These are phyloP conservation scores for Podospora appendiculata DNA, from an alignment of 495 filamentous ascomycete species.

Conservation along the genomic window DNA sequence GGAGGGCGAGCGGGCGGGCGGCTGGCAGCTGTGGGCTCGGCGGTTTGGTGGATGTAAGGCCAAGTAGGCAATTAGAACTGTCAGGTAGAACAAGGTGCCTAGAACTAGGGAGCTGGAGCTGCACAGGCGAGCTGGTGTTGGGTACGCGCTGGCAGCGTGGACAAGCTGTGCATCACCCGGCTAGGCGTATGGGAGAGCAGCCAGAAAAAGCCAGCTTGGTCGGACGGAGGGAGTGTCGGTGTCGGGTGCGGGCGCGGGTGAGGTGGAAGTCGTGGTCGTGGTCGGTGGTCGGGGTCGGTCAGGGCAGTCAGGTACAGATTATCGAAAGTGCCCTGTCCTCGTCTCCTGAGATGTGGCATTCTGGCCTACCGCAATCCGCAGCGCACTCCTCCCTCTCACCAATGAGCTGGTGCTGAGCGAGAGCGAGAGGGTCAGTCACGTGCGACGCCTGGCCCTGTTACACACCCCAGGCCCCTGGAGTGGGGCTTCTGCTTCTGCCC, in stretches of 20 bases:
- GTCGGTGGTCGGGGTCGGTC: constrained; percentile 10
- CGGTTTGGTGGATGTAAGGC: too few relatives aligned
- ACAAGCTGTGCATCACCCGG: constrained; percentile 19
- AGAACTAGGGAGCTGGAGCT: neutral
- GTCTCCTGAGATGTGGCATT: constrained; percentile 29
- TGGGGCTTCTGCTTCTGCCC: constrained; percentile 15
- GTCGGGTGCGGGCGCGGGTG: too few relatives aligned
- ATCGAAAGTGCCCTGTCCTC: constrained; percentile 9
- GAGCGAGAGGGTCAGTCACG: constrained; percentile 7
- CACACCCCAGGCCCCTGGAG: neutral
- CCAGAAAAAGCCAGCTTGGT: constrained; percentile 12
- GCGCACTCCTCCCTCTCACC: neutral
- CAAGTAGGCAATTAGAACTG: too few relatives aligned
- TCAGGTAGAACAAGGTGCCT: neutral
- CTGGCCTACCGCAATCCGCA: constrained; percentile 9
- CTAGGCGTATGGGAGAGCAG: constrained; percentile 11
- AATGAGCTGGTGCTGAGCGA: neutral
- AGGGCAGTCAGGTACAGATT: constrained; percentile 4
- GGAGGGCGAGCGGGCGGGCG: too few relatives aligned
- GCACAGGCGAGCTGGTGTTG: constrained; percentile 4
- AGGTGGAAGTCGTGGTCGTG: too few relatives aligned
- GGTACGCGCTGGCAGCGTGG: constrained; percentile 13
- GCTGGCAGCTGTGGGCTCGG: too few relatives aligned
- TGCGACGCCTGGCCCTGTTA: constrained; percentile 4
- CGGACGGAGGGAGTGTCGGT: too few relatives aligned